Base-by-base conservation (phyloP, 2,329 filamentous ascomycete species). In the Hypoxylon sp. region DNA sequence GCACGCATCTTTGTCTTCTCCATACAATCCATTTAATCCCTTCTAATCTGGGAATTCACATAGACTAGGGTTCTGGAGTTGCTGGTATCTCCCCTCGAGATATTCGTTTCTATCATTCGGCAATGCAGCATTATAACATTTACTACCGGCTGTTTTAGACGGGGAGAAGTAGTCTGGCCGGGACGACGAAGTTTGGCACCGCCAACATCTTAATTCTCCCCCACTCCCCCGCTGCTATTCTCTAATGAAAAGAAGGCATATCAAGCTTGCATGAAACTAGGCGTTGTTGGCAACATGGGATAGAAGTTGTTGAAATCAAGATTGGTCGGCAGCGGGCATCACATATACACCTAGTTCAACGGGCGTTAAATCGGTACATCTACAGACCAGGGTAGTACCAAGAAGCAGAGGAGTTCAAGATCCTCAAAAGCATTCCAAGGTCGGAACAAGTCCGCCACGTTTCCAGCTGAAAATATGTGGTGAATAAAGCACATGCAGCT, bases 51-150 rank as follows among this genome's bases (percentile, higher is more conserved):
- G 71, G 65, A 69, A 70, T 73, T 72, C 74, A 72, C 76, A 78
- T 78, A 78, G 76, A 78, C 59, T 69, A 74, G 72, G 74, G 64
- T 72, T 68, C 73, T 65, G 77, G 77, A 76, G 77, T 78, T 77
- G 50, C 65, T 64, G 70, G 73, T 70, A 69, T 69, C 62, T 61
- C 59, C 69, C 62, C 47, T 68, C 58, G 71, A 71, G 63, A 70
- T 68, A 67, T 64, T 62, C 53, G 54, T 65, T 65, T 65, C 47
- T 42, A 67, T 67, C 65, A 51, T 55, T 39, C 50, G 29, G 68
- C 64, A 69, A 69, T 58, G 32, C 60, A 44, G 65, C 65, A 69
- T 69, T 53, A 57, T 62, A 55, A 55, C 65, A 61, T 61, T 65
- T 56, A 58, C 64, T 48, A 51, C 59, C 46, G 27, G 19, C 65